Base-by-base conservation (phyloP, 768 basidiomycete species). In the Lactifluus echinatus region DNA sequence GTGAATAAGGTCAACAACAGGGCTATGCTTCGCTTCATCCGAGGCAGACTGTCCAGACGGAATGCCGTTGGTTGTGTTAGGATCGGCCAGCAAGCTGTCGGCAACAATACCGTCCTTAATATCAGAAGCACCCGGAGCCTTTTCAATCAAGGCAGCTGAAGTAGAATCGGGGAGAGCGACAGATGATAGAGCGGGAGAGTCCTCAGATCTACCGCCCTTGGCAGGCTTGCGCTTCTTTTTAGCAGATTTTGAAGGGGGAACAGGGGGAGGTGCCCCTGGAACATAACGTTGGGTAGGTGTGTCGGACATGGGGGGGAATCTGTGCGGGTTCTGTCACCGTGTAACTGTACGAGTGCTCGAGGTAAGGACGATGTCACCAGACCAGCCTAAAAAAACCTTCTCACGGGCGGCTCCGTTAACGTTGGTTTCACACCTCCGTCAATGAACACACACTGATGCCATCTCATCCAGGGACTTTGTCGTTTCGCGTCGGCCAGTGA, bases 181-280 rank as follows among this genome's bases (percentile, higher is more conserved):
- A n/a, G 65, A 39, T 19, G 55, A 60, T 48, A 59, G 29, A 17
- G 54, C 60, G 21, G 66, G 64, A 23, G 64, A 64, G 17, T 67
- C 62, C 60, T 79, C 82, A 29, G 62, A 51, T 37, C 65, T 64
- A 11, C 47, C 53, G 53, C 70, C 65, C 66, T 78, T 80, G 31
- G 69, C 69, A 57, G 80, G 75, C 72, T 82, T 83, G 70, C 81
- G 84, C 71, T 88, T 92, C 69, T 82, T 86, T 66, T 74, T 76
- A 26, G 82, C 78, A 3, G 80, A 73, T 68, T 89, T 89, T 36
- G 85, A 77, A 3, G 73, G 59, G 0, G 82, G 72, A 4, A 76
- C 63, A 42, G 83, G 80, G 0, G 84, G 82, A 53, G 83, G 87
- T 12, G 89, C 89, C 45, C 89, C 89, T 24, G 89, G 89, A 56